These are phyloP conservation scores for Cerioporus squamosus DNA, from an alignment of 1,284 basidiomycete species.

Conservation along the genomic window DNA sequence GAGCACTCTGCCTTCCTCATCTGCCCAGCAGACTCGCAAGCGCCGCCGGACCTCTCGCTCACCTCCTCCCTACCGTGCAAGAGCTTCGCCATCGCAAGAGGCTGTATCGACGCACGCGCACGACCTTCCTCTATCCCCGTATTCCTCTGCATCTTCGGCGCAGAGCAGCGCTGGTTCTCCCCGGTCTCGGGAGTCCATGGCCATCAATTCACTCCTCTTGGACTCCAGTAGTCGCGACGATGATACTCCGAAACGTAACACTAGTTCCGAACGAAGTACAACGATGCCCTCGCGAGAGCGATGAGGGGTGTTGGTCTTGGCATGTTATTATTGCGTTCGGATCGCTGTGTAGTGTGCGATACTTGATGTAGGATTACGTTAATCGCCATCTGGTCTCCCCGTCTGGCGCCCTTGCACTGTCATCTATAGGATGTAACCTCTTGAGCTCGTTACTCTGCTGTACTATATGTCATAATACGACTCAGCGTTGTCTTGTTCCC, in stretches of 20 bases:
- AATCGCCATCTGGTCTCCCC: not conserved
- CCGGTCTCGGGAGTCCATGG: constrained; percentile 37
- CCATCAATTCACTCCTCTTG: constrained; percentile 50
- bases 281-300: constrained; percentile 19
- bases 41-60: constrained; percentile 34
- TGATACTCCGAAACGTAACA: constrained; percentile 23
- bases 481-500: too few species aligned
- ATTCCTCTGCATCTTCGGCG: constrained; percentile 32
- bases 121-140: constrained; percentile 34
- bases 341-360: constrained; percentile 3
- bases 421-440: constrained; percentile 4
- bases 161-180: constrained; percentile 36
- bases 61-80: constrained; percentile 24
- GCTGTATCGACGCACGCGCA: constrained; percentile 18
- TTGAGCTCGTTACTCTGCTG: not conserved
- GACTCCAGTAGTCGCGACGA: constrained; percentile 18
- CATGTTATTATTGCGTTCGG: constrained; percentile 4
- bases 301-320: constrained; percentile 6
- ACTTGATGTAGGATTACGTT: constrained; percentile 19
- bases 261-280: constrained; percentile 27
- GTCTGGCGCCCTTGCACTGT: constrained; percentile 3
- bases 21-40: constrained; percentile 29
- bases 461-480: not conserved
- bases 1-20: constrained; percentile 3
- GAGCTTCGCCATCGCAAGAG: constrained; percentile 13